Conservation (phyloP, 2,329 filamentous ascomycete genomes). For the Arthrobotrys megalospora region DNA sequence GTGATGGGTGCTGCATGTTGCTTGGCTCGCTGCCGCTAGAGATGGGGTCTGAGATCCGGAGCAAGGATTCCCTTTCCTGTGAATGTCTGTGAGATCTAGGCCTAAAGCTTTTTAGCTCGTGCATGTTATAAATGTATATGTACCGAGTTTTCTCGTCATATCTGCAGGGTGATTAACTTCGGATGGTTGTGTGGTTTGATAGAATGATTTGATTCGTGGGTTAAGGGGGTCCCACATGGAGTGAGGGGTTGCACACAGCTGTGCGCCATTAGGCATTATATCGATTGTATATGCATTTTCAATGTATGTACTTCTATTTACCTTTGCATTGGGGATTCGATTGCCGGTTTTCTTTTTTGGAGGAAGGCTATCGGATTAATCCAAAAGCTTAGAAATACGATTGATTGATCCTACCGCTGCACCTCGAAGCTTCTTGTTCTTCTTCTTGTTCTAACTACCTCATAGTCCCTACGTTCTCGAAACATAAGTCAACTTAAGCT, state of each 20-base stretch:
- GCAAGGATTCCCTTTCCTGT: slow-evolving; percentile 8
- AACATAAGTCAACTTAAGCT: not conserved
- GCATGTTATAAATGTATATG: too few relatives aligned
- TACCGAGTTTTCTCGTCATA: slow-evolving; percentile 12
- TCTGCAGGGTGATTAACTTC: slow-evolving; percentile 25
- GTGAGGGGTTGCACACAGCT: slow-evolving; percentile 2
- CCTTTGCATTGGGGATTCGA: not conserved
- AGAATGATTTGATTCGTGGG: slow-evolving; percentile 11
- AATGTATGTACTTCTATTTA: not conserved
- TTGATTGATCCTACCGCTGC: too few relatives aligned
- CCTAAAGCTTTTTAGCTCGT: slow-evolving; percentile 9
- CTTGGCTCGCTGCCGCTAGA: not conserved
- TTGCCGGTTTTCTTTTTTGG: not conserved
- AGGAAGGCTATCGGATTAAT: not conserved
- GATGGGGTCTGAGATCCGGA: slow-evolving; percentile 21
- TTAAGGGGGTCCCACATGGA: too few relatives aligned
- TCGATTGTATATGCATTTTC: slow-evolving; percentile 1
- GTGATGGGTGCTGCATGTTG: not conserved
- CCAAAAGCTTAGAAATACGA: too few relatives aligned
- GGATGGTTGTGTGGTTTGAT: slow-evolving; percentile 31
- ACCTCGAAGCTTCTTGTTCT: not conserved
- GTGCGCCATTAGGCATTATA: not conserved
- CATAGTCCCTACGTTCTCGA: slow-evolving; percentile 1
- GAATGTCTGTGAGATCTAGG: not conserved
- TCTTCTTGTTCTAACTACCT: not conserved